phyloP scores from a whole-genome alignment of 176 grass and related monocot genomes.

The Thalia dealbata region DNA sequence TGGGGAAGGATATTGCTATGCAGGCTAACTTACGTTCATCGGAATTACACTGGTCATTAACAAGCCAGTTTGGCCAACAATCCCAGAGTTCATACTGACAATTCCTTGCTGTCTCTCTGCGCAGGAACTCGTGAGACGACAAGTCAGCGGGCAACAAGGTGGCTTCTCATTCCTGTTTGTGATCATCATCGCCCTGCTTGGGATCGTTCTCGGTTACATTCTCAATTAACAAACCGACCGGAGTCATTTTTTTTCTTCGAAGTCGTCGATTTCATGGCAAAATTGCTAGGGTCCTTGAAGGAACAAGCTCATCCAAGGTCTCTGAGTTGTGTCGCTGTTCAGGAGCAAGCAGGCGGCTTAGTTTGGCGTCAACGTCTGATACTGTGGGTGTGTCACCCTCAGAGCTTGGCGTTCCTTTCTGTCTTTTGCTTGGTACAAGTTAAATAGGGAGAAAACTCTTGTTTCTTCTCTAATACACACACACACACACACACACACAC shows the following conservation, averaged over 20 bases:
- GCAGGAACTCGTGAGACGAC: conserved; percentile 42
- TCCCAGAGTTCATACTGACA: conserved; percentile 12
- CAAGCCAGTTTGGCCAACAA: not conserved
- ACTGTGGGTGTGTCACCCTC: not conserved
- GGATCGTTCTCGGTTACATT: conserved; percentile 46
- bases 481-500: too few relatives aligned
- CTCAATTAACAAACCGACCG: conserved; percentile 27
- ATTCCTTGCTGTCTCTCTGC: not conserved
- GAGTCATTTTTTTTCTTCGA: not conserved
- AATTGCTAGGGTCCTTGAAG: not conserved
- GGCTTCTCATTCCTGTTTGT: conserved; percentile 40
- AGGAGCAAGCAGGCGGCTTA: not conserved
- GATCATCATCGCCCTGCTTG: conserved; percentile 25
- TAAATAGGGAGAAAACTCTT: too few relatives aligned
- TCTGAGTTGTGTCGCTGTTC: not conserved
- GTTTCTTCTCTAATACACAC: too few relatives aligned
- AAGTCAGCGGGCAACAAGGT: conserved; percentile 29
- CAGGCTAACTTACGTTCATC: too few relatives aligned
- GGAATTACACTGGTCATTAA: too few relatives aligned
- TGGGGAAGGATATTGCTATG: too few relatives aligned
- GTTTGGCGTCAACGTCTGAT: not conserved
- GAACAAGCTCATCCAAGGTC: not conserved
- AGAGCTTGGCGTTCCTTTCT: not conserved
- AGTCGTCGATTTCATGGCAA: not conserved
- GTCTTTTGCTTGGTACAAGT: not conserved